Conservation (phyloP, 2,329 filamentous ascomycete genomes). For the Phoma herbarum region DNA sequence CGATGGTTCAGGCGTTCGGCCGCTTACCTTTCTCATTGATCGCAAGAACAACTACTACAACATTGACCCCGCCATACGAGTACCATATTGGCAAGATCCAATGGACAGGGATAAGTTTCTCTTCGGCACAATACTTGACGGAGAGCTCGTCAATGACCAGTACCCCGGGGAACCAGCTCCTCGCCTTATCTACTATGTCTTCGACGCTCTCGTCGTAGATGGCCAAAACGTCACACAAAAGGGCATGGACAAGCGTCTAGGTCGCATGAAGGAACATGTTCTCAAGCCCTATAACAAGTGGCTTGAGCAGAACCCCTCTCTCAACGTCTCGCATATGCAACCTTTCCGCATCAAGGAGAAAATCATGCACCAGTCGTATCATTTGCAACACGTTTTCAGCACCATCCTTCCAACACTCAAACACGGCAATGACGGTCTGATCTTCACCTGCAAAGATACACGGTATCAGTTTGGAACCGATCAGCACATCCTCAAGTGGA, state of each 20-base stretch:
- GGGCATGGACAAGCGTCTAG: slow-evolving; percentile 87
- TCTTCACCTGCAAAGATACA: slow-evolving; percentile 93
- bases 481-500: slow-evolving; percentile 96
- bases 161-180: slow-evolving; percentile 70
- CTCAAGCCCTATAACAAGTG: slow-evolving; percentile 74
- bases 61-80: slow-evolving; percentile 77
- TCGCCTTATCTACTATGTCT: slow-evolving; percentile 82
- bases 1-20: slow-evolving; percentile 32
- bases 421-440: slow-evolving; percentile 95
- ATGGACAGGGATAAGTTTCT: slow-evolving; percentile 71
- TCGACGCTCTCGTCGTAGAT: slow-evolving; percentile 89
- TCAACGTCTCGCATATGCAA: slow-evolving; percentile 53
- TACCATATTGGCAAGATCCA: slow-evolving; percentile 73
- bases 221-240: slow-evolving; percentile 77
- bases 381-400: slow-evolving; percentile 79
- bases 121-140: slow-evolving; percentile 83
- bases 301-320: slow-evolving; percentile 65
- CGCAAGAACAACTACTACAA: slow-evolving; percentile 98
- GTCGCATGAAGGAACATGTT: slow-evolving; percentile 81
- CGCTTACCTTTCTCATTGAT: slow-evolving; percentile 89
- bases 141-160: slow-evolving; percentile 90
- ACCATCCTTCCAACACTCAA: slow-evolving; percentile 82
- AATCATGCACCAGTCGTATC: slow-evolving; percentile 87
- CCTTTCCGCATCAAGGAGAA: slow-evolving; percentile 89
- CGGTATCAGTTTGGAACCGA: slow-evolving; percentile 92